Evolutionary conservation across 1,284 basidiomycete species (phyloP).

Genomic region (Cutaneotrichosporon sp.): DNA sequence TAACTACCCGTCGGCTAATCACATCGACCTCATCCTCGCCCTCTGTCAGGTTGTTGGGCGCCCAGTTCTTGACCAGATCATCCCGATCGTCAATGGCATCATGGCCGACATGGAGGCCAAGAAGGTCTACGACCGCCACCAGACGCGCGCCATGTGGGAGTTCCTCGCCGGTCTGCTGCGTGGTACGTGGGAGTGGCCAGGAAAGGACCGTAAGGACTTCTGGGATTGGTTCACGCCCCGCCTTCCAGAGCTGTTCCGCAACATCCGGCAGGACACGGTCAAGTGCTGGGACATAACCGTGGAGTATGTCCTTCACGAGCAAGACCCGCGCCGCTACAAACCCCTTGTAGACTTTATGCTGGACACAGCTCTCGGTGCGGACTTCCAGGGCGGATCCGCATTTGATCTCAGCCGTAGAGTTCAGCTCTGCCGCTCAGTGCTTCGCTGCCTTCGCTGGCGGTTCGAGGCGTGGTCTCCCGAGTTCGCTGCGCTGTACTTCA

Average conservation of each 20-base stretch:
- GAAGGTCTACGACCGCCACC: conserved; percentile 67
- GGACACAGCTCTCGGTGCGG: conserved; percentile 59
- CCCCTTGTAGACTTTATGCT: conserved; percentile 75
- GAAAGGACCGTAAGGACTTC: conserved; percentile 56
- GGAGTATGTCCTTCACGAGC: conserved; percentile 62
- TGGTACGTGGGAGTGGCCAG: conserved; percentile 89
- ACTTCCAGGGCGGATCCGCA: conserved; percentile 72
- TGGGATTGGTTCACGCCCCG: conserved; percentile 78
- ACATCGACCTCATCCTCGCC: conserved; percentile 52
- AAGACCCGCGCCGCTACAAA: conserved; percentile 80
- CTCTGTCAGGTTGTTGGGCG: conserved; percentile 50
- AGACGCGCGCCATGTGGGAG: conserved; percentile 86
- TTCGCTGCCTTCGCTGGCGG: conserved; percentile 70
- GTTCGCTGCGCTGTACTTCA: conserved; percentile 67
- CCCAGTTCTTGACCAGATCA: conserved; percentile 32
- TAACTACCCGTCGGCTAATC: conserved; percentile 47
- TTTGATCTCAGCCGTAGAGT: conserved; percentile 54
- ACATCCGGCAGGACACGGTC: conserved; percentile 78
- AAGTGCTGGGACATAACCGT: conserved; percentile 48
- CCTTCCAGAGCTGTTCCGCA: conserved; percentile 65
- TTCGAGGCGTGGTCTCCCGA: conserved; percentile 64
- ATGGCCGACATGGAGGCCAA: conserved; percentile 41
- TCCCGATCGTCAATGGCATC: conserved; percentile 37
- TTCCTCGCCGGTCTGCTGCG: conserved; percentile 67
- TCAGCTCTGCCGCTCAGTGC: conserved; percentile 52